Evolutionary conservation across 306 rosid genomes (phyloP).

Genomic region (Cicer cuneatum): DNA sequence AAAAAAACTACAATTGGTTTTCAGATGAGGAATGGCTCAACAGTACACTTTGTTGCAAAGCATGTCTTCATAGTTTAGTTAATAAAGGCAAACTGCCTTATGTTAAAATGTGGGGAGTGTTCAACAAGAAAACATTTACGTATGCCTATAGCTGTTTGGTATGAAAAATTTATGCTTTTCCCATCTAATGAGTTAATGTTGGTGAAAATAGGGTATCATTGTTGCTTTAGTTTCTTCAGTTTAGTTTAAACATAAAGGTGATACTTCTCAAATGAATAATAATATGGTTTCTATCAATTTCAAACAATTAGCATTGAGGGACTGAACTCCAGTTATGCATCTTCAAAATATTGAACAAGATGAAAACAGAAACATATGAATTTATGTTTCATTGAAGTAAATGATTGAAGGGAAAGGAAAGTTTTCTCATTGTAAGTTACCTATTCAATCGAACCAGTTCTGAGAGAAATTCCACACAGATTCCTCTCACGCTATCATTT

Average conservation of each 20-base stretch:
- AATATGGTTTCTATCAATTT: constrained; percentile 27
- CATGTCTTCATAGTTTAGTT: neutral
- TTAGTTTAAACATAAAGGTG: constrained; percentile 30
- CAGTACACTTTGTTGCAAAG: constrained; percentile 15
- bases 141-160: neutral
- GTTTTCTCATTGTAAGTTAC: constrained; percentile 41
- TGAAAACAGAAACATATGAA: constrained; percentile 7
- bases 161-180: constrained; percentile 5
- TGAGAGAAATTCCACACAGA: constrained; percentile 78
- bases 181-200: neutral
- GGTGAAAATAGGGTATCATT: neutral
- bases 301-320: constrained; percentile 10
- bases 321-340: constrained; percentile 3
- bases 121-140: constrained; percentile 1
- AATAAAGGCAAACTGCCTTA: constrained; percentile 12
- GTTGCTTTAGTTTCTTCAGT: constrained; percentile 31
- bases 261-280: constrained; percentile 16
- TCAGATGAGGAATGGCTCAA: constrained; percentile 22
- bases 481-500: constrained; percentile 69
- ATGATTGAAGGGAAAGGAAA: constrained; percentile 37
- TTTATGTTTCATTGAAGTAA: constrained; percentile 19
- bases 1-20: constrained; percentile 22
- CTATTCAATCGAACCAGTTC: constrained; percentile 83
- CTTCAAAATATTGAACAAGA: constrained; percentile 34
- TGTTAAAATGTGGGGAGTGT: constrained; percentile 12